Conservation (phyloP, 108 stramenopile species). For the Skeletonema tropicum region DNA sequence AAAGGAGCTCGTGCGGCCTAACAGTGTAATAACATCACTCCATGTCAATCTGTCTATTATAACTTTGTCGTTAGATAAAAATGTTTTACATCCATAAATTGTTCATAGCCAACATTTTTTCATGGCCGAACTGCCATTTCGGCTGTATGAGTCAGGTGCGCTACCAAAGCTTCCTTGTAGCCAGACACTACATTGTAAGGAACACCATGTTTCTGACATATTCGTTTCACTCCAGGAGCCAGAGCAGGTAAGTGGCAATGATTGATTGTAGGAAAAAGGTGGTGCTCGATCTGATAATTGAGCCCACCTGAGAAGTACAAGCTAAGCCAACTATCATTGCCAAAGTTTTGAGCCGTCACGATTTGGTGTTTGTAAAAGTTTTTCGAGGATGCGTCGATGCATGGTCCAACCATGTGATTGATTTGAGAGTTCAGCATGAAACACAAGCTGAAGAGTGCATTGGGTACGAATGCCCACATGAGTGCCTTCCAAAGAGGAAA, state of each 20-base stretch:
- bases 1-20: background rate
- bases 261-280: conserved; percentile 59
- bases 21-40: background rate
- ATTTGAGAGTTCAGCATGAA: conserved; percentile 66
- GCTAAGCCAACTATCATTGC: conserved; percentile 39
- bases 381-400: conserved; percentile 45
- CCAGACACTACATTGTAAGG: conserved; percentile 47
- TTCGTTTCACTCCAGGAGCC: conserved; percentile 35
- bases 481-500: conserved; percentile 57
- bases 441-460: conserved; percentile 42
- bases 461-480: conserved; percentile 52
- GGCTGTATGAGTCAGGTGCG: conserved; percentile 49
- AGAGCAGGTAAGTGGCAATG: conserved; percentile 57
- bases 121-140: conserved; percentile 38
- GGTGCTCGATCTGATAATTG: conserved; percentile 63
- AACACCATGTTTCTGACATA: conserved; percentile 57
- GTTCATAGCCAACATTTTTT: background rate
- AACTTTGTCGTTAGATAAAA: background rate
- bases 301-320: conserved; percentile 56
- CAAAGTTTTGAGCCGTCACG: conserved; percentile 63
- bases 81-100: background rate
- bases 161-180: conserved; percentile 47
- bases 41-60: too few species aligned
- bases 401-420: conserved; percentile 50
- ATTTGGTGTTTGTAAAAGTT: conserved; percentile 65